Evolutionary conservation across 495 filamentous ascomycete species (phyloP), one percentile per base, ranked within the genome.

Genomic region (Beverwykella pulmonaria): DNA sequence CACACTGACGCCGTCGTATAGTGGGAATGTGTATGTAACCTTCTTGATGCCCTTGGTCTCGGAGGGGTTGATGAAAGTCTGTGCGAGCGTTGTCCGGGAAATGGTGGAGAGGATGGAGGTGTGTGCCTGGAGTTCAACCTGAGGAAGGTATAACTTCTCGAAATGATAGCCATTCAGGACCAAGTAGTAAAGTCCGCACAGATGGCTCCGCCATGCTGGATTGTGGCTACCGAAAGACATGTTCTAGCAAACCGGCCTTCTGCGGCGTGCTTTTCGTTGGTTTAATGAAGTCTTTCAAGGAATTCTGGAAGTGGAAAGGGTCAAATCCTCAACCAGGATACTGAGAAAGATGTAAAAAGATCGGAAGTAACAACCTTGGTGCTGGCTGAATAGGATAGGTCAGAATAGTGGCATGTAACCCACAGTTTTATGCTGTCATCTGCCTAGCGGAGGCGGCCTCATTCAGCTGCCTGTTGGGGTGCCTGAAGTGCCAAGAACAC

Each of bases 1-100:
- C 4, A 91, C 84, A 20, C 84, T 86, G 1, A 88, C 83, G 22
- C 86, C 86, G 69, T 88, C 84, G 69, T 86, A 89, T 2, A 90
- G 78, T 0, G 89, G 89, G 65, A 91, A 90, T 1, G 80, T 81
- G 74, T 92, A 91, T 22, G 75, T 74, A 56, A 85, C 79, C 67
- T 86, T 76, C 29, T 79, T 70, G 58, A 88, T 81, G 19, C 69
- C 72, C 0, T 80, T 73, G 0, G 65, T 53, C 10, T 61, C 34
- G 0, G 78, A 81, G 0, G 84, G 79, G 64, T 87, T 89, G 56
- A 75, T 71, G 65, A 88, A 90, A 4, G 79, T 84, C 71, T 91
- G 87, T 0, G 79, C 87, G 27, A 91, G 78, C 2, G 74, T 71
- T 17, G 87, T 89, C 10, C 82, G 79, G 2, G 85, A 85, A 32